Evolutionary conservation across 2,329 filamentous ascomycete species (phyloP), one percentile per base, ranked within the genome.

Genomic region (Colletotrichum siamense): DNA sequence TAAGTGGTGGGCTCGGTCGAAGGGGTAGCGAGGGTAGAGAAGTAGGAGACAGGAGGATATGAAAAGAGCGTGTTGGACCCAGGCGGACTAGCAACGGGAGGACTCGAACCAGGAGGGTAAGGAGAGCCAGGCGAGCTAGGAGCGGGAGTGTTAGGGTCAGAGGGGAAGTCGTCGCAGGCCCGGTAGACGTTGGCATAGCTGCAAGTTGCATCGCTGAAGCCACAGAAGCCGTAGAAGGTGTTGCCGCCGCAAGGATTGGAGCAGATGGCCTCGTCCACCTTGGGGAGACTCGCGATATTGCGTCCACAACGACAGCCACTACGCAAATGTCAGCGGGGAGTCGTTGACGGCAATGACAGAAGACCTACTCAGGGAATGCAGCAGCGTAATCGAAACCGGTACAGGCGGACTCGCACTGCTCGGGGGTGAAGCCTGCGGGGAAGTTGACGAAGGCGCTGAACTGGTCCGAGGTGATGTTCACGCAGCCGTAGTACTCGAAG

Each of bases 391-490:
- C 39, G 49, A 62, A 77, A 8, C 67, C 75, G 2, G 28, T 62
- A 32, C 77, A 78, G 52, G 77, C 75, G 5, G 75, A 69, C 44
- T 78, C 71, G 28, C 77, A 78, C 52, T 75, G 67, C 52, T 77
- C 71, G 5, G 75, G 75, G 15, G 63, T 77, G 28, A 64, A 77
- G n/a, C 57, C 49, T 16, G 24, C 24, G 22, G 63, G 62, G 39
- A 78, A 71, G n/a, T 55, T 30, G 62, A 75, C 75, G 32, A 67
- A 66, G 28, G 70, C 36, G 22, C 49, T 32, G 59, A 77, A 75
- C 39, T 62, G 66, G 59, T 71, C 64, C 12, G 52, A 39, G 15
- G 57, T 69, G 28, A 71, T 69, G 24, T 75, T 69, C 32, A 75
- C 71, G 39, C 77, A 78, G 30, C 75, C 77, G 10, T 71, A 52